A percentile compares a stretch with the other conserved stretches of the same genome.
These are phyloP conservation scores for Monascus purpureus DNA, from an alignment of 495 filamentous ascomycete genomes.

Conservation along the genomic window DNA sequence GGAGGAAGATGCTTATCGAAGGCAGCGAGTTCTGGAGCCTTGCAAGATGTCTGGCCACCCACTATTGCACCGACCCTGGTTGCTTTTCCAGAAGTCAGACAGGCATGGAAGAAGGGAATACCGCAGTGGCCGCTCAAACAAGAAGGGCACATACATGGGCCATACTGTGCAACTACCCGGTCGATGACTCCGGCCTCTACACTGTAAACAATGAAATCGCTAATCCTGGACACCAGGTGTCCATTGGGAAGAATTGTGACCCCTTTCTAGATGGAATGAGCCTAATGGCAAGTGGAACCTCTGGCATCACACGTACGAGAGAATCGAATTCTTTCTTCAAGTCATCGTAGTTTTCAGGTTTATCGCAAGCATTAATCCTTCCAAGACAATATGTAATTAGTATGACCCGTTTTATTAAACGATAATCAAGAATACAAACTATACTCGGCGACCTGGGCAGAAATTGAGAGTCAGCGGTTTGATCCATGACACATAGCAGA, in stretches of 20 bases:
- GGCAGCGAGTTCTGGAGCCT: conserved; percentile 87
- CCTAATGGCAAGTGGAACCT: conserved; percentile 21
- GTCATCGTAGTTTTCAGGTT: conserved; percentile 64
- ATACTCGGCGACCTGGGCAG: too few species aligned
- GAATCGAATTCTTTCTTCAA: conserved; percentile 64
- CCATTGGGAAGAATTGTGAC: conserved; percentile 71
- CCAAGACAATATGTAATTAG: conserved; percentile 15
- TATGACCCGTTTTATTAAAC: too few species aligned
- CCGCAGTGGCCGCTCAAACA: conserved; percentile 3
- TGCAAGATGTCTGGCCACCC: conserved; percentile 95
- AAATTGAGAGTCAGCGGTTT: conserved; percentile 3
- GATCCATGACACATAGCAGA: too few species aligned
- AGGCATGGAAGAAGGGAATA: conserved; percentile 2
- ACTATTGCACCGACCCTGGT: conserved; percentile 90
- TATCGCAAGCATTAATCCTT: conserved; percentile 93
- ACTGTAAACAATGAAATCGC: conserved; percentile 96
- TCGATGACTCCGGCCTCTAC: conserved; percentile 88
- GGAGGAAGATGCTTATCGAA: conserved; percentile 78
- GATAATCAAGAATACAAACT: too few species aligned
- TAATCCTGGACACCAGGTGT: conserved; percentile 82
- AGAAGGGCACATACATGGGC: conserved; percentile 64
- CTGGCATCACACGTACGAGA: conserved; percentile 40
- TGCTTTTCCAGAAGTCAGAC: conserved; percentile 42
- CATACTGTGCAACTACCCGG: conserved; percentile 69
- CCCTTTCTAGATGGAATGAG: conserved; percentile 31